Evolutionary conservation across 1,139 yeast species (phyloP).

Genomic region (Nakaseomyces sp.): DNA sequence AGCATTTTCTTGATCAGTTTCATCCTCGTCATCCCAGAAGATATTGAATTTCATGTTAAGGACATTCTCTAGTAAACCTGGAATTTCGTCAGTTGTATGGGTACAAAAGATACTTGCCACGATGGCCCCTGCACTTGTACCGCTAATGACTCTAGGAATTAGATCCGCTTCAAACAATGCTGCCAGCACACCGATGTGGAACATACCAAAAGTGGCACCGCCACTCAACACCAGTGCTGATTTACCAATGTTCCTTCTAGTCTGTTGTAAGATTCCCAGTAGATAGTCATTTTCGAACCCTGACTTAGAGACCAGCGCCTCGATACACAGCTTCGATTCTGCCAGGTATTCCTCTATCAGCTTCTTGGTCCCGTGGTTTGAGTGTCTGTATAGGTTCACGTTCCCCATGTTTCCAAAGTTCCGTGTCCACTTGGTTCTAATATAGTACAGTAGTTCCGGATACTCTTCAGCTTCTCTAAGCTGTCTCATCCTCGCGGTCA

Average conservation of each 20-base stretch:
- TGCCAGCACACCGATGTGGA: constrained; percentile 84
- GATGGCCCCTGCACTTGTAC: constrained; percentile 97
- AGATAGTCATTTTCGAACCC: constrained; percentile 63
- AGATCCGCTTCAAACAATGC: constrained; percentile 66
- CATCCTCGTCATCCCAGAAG: constrained; percentile 46
- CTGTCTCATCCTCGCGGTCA: constrained; percentile 48
- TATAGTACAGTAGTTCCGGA: constrained; percentile 54
- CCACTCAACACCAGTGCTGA: constrained; percentile 90
- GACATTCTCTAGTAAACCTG: constrained; percentile 44
- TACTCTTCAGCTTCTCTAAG: constrained; percentile 56
- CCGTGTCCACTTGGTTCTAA: constrained; percentile 78
- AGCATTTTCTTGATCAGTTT: constrained; percentile 37
- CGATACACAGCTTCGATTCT: constrained; percentile 66
- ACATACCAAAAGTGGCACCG: constrained; percentile 87
- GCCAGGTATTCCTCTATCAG: constrained; percentile 73
- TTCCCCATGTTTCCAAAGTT: constrained; percentile 88
- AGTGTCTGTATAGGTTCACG: constrained; percentile 63
- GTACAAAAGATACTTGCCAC: constrained; percentile 83
- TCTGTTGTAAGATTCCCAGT: constrained; percentile 73
- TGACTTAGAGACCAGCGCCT: constrained; percentile 35
- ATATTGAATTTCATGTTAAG: constrained; percentile 58
- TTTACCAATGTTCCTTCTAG: constrained; percentile 83
- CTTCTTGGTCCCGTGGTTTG: constrained; percentile 77
- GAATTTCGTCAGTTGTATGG: constrained; percentile 67
- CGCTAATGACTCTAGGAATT: constrained; percentile 81